Base-by-base conservation (phyloP, 2,329 filamentous ascomycete genomes). In the Fonsecaea pedrosoi region DNA sequence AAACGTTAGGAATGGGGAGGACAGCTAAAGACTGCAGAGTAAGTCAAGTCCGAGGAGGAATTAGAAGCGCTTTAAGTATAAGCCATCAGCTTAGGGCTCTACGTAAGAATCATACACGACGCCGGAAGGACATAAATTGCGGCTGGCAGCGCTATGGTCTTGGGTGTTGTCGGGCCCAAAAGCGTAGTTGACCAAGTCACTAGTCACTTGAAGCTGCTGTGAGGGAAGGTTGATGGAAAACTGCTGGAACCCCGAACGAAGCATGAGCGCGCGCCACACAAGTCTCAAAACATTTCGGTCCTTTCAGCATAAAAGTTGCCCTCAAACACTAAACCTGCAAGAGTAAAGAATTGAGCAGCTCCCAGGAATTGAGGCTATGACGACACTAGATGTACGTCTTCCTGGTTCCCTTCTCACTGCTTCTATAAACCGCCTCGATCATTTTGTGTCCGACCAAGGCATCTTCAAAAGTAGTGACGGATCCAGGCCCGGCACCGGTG, bases 101-200 rank as follows among this genome's bases (percentile, higher is more conserved):
- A 92, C 68, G 92, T 94, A 61, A 90, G 94, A 78, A 89, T 97
- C 61, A 94, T 99, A 72, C 89, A 92, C 75, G 95, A 99, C 80
- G 95, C 95, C n/a, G 95, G 95, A 13, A 87, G 95, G 69, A 99
- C 95, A 54, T 95, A 99, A 86, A 98, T 99, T 78, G 94, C 93
- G 60, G 89, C 91, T 53, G 94, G 95, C 18, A 97, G 93, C 78
- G 86, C 92, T 78, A 99, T 95, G 0, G 95, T 99, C 45, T 82
- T 99, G 60, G 95, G 95, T 0, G 88, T 94, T 38, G 80, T 87
- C 66, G 94, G 90, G 34, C 94, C 94, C 0, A 94, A 90, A 83
- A 94, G 91, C 74, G 82, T 94, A 64, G 89, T 99, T 58, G 92
- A 99, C 77, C 82, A 90, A 78, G 88, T 99, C 69, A 97, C 94